phyloP scores from a whole-genome alignment of 257 asterid genomes.

The Capsicum pubescens region DNA sequence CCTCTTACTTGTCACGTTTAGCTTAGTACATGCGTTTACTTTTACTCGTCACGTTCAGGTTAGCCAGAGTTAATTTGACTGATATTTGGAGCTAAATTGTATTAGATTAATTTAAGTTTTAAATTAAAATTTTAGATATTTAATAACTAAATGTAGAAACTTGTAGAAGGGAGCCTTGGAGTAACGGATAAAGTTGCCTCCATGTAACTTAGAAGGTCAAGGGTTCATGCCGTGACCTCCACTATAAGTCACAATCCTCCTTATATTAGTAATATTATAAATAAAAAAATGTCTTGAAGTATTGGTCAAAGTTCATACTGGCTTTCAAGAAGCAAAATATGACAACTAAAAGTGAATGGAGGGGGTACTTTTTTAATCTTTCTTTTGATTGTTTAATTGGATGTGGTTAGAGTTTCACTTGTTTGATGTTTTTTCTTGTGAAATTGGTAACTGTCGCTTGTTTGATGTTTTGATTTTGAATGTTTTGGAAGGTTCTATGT shows the following conservation, averaged over 20 bases:
- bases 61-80: neutral
- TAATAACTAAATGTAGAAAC: no score
- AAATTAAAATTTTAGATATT: neutral
- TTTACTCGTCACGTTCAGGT: no score
- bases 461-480: neutral
- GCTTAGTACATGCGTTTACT: neutral
- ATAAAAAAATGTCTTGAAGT: no score
- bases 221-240: no score
- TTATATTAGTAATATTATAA: neutral
- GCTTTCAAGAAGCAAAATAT: neutral
- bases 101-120: neutral
- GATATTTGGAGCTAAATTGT: neutral
- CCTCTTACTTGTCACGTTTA: neutral
- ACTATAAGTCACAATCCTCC: neutral
- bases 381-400: neutral
- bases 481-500: constrained; percentile 81
- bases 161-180: no score
- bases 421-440: neutral
- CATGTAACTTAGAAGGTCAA: no score
- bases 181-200: no score
- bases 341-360: neutral
- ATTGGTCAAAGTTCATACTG: neutral
- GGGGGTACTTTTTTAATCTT: no score
- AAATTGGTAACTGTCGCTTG: neutral
- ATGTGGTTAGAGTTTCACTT: neutral